Conservation (phyloP, 169 alveolate species). For the Plasmodium vivax region DNA sequence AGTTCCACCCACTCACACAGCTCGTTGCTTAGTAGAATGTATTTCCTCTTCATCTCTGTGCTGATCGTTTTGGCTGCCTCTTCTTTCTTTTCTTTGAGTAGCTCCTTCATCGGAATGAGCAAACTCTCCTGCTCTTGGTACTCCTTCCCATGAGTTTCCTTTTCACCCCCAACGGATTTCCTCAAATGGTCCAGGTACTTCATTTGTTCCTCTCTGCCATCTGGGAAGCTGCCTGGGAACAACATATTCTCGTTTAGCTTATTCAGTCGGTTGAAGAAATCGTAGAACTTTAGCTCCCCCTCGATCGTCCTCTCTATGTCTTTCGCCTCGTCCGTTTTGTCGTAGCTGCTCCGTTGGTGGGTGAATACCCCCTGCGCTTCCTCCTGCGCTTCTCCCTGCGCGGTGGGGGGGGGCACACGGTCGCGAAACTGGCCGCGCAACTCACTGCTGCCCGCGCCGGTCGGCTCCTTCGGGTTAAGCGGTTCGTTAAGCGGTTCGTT, state of each 20-base stretch:
- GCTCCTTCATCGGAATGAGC: conserved; percentile 14
- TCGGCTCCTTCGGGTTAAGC: not conserved
- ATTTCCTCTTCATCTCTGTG: conserved; percentile 32
- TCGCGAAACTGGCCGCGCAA: no score
- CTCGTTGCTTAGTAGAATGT: conserved; percentile 59
- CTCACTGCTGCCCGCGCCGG: not conserved
- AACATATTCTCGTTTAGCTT: conserved; percentile 38
- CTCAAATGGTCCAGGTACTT: conserved; percentile 34
- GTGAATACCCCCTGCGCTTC: no score
- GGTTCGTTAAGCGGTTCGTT: not conserved
- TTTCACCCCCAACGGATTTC: not conserved
- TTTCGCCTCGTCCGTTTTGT: conserved; percentile 2
- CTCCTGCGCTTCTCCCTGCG: not conserved
- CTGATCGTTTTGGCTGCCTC: conserved; percentile 33
- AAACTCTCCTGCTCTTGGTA: not conserved
- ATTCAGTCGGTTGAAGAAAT: conserved; percentile 43
- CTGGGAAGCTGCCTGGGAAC: not conserved
- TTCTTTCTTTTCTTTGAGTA: conserved; percentile 13
- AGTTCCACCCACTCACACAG: conserved; percentile 72
- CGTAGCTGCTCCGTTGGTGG: not conserved
- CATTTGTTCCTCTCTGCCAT: conserved; percentile 31
- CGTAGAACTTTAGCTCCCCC: conserved; percentile 32
- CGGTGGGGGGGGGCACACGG: no score
- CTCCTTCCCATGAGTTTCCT: not conserved
- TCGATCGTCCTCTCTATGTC: conserved; percentile 44